Conservation (phyloP, 441 rosid species). For the Bocquillonia castaneifolia region DNA sequence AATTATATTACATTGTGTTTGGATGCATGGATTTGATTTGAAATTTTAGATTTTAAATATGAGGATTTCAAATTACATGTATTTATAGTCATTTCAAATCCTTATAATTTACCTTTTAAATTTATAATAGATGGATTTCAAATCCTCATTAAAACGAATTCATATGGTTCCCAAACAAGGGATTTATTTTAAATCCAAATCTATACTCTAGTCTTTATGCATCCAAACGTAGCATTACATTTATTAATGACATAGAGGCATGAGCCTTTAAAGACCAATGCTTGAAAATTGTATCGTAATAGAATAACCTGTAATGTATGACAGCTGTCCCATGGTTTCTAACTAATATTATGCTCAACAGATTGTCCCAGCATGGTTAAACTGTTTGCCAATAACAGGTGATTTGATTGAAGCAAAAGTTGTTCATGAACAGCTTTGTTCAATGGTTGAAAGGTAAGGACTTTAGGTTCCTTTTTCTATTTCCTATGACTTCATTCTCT, state of each 20-base stretch:
- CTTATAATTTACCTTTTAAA: too few species aligned
- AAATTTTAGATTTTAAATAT: too few species aligned
- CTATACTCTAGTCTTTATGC: too few species aligned
- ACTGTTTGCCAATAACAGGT: conserved; percentile 87
- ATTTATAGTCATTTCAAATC: too few species aligned
- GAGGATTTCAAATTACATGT: too few species aligned
- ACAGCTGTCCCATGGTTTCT: background rate
- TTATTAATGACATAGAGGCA: background rate
- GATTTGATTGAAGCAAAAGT: conserved; percentile 96
- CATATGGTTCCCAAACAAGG: too few species aligned
- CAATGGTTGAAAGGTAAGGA: conserved; percentile 87
- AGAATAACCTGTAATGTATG: background rate
- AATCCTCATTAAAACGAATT: too few species aligned
- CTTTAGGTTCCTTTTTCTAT: background rate
- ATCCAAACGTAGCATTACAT: too few species aligned
- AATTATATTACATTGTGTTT: conserved; percentile 5
- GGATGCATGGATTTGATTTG: too few species aligned
- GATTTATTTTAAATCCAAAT: too few species aligned
- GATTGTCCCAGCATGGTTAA: conserved; percentile 98
- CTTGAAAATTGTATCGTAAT: background rate
- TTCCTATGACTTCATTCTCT: background rate
- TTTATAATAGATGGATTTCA: too few species aligned
- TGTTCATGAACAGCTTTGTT: conserved; percentile 94
- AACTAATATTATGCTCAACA: conserved; percentile 20
- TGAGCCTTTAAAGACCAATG: background rate